These are phyloP conservation scores for Fusarium mangiferae DNA, from an alignment of 2,329 filamentous ascomycete species.

Conservation along the genomic window DNA sequence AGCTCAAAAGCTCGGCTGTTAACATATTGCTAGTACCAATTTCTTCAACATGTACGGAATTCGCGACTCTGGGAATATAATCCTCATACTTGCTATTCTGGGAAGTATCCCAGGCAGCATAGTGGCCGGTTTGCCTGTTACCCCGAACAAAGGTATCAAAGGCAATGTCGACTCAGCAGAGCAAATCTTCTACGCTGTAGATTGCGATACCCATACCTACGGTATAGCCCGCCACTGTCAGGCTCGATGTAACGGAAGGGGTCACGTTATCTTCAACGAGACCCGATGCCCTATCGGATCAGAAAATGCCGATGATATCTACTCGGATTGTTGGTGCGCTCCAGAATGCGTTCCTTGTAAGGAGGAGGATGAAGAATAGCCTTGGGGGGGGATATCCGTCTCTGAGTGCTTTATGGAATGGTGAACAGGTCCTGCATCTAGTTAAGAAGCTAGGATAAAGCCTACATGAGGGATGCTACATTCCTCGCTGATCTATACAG, in stretches of 20 bases:
- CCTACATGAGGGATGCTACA: too few species aligned
- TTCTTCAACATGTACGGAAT: background rate
- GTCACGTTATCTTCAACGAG: background rate
- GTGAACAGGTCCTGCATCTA: background rate
- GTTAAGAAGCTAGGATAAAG: background rate
- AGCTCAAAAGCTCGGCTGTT: background rate
- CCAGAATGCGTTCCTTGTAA: background rate
- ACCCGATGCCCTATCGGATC: background rate
- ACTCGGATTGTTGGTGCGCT: background rate
- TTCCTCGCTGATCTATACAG: too few species aligned
- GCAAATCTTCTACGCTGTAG: background rate
- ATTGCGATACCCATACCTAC: background rate
- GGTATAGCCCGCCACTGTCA: background rate
- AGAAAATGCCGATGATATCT: background rate
- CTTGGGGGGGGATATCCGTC: too few species aligned
- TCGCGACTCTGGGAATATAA: background rate
- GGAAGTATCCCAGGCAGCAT: background rate
- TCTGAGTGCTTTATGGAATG: background rate
- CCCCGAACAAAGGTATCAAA: background rate
- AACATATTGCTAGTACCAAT: background rate
- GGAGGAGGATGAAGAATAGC: background rate
- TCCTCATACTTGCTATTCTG: background rate
- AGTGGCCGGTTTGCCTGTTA: background rate
- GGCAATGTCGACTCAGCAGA: background rate
- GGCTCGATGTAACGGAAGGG: background rate